phyloP scores from a whole-genome alignment of 495 filamentous ascomycete genomes.

The Podospora pseudocomata region DNA sequence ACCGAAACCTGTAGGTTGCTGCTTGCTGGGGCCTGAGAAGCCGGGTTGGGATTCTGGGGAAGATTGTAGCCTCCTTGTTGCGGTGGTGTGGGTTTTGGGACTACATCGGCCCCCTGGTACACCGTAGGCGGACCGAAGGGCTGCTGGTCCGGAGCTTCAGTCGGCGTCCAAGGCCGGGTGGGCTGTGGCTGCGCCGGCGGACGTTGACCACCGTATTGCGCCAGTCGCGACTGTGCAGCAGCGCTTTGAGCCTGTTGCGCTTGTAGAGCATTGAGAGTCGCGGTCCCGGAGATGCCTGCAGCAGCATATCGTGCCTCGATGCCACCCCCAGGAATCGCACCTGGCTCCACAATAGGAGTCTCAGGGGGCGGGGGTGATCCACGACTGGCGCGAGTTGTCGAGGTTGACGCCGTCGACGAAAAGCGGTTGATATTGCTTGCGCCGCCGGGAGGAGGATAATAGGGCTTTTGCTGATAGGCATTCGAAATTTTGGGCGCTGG shows the following conservation, averaged over 20 bases:
- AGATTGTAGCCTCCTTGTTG: conserved; percentile 28
- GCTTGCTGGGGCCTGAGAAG: conserved; percentile 22
- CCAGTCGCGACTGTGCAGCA: conserved; percentile 71
- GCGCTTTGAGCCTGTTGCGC: conserved; percentile 76
- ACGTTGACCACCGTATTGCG: conserved; percentile 61
- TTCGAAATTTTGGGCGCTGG: conserved; percentile 40
- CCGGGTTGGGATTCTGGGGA: conserved; percentile 32
- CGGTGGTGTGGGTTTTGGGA: conserved; percentile 37
- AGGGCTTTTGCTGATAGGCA: conserved; percentile 47
- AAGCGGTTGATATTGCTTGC: conserved; percentile 64
- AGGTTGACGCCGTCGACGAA: conserved; percentile 83
- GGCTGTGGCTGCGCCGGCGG: conserved; percentile 41
- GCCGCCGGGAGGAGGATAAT: conserved; percentile 46
- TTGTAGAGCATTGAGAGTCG: conserved; percentile 73
- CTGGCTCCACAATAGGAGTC: conserved; percentile 78
- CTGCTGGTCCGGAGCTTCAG: conserved; percentile 80
- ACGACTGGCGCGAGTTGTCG: conserved; percentile 85
- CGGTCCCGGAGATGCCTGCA: conserved; percentile 79
- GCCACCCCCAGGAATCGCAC: conserved; percentile 62
- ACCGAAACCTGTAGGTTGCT: conserved; percentile 52
- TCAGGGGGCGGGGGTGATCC: conserved; percentile 95
- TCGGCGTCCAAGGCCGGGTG: conserved; percentile 89
- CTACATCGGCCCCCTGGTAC: conserved; percentile 74
- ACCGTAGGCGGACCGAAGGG: conserved; percentile 91
- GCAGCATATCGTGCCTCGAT: conserved; percentile 90